A percentile compares a stretch with the other conserved stretches of the same genome.
phyloP scores from a whole-genome alignment of 1,139 yeast genomes.

The Lodderomyces metapsilosis region DNA sequence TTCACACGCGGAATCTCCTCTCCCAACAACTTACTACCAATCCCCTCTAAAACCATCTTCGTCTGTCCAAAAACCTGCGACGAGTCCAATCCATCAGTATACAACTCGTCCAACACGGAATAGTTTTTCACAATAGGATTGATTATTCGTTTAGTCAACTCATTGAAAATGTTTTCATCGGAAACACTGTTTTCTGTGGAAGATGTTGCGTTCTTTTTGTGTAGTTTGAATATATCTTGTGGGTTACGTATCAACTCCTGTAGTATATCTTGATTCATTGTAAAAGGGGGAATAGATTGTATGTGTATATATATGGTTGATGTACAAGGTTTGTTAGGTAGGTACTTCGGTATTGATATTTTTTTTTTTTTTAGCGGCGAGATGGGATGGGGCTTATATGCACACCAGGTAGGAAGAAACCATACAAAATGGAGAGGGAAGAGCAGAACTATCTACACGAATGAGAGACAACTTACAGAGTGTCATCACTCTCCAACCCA shows the following conservation, averaged over 20 bases:
- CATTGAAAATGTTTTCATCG: slow-evolving; percentile 30
- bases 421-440: not conserved
- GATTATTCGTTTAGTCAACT: slow-evolving; percentile 50
- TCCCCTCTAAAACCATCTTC: slow-evolving; percentile 61
- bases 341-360: slow-evolving; percentile 4
- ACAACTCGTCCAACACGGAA: slow-evolving; percentile 78
- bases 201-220: no score
- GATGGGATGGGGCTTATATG: slow-evolving; percentile 6
- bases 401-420: not conserved
- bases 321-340: slow-evolving; percentile 3
- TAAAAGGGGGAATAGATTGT: no score
- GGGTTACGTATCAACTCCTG: slow-evolving; percentile 22
- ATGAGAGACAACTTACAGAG: no score
- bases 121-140: slow-evolving; percentile 65
- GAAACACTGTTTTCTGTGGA: no score
- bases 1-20: slow-evolving; percentile 14
- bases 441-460: no score
- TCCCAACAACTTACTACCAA: slow-evolving; percentile 38
- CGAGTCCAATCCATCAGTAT: slow-evolving; percentile 84
- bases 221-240: slow-evolving; percentile 26
- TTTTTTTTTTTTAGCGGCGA: slow-evolving; percentile 4
- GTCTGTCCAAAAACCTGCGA: slow-evolving; percentile 94
- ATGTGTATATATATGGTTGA: not conserved
- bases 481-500: no score
- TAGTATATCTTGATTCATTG: slow-evolving; percentile 17